Base-by-base conservation (phyloP, 768 basidiomycete species). In the Pisolithus albus region DNA sequence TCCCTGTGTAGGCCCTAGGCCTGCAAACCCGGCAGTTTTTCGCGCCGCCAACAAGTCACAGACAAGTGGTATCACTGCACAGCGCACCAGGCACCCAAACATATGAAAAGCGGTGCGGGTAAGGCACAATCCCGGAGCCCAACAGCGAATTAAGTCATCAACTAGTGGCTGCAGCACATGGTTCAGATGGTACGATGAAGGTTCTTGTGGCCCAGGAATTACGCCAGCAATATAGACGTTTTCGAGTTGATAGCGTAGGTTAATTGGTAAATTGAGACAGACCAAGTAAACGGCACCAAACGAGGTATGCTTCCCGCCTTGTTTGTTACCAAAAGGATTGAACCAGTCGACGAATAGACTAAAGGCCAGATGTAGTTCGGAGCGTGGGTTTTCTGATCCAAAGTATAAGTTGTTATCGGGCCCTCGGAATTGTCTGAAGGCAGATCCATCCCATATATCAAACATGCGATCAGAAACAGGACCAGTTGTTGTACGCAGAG, bases 81-180 rank as follows among this genome's bases (percentile, higher is more conserved):
- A 57, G 2, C 55, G 57, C 23, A 72, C 58, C 2, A 62, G 37
- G 1, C 66, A 56, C 3, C 74, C 74, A 34, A 43, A 4, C 0
- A 52, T 48, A 49, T 60, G 51, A 4, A 21, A 15, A 0, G 43
- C 8, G 1, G 71, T 74, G 8, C 49, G 21, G 0, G 64, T 53
- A 18, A 66, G 58, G 42, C 52, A 59, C 4, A 73, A 48, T 7
- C 74, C 71, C n/a, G 51, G 26, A 11, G 57, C 2, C 69, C 71
- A 78, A 10, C 71, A 57, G 0, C 46, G 26, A 1, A 68, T 43
- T 0, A 77, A 59, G n/a, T 72, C 64, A 36, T 71, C 61, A 5
- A 77, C 61, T 13, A 76, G 62, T 1, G 68, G 71, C 0, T 30
- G n/a, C 2, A 78, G 56, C 23, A 72, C 57, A 42, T 74, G 70